Conservation (phyloP, 768 basidiomycete species). For the Collybiopsis confluens region DNA sequence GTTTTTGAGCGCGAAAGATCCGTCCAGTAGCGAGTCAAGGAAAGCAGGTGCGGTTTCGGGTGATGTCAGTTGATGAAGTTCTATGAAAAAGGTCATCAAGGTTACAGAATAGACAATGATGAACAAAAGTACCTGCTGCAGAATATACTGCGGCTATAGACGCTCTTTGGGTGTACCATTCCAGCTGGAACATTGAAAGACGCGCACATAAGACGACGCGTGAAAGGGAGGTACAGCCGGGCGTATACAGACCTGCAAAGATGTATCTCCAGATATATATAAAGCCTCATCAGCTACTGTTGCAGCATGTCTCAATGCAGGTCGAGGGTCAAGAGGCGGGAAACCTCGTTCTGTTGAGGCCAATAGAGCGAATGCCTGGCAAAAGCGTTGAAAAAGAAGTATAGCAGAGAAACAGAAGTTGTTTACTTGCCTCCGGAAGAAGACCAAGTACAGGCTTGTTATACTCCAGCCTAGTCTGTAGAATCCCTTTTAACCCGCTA, state of each 20-base stretch:
- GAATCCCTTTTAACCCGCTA: conserved; percentile 42
- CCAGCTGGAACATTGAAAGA: conserved; percentile 36
- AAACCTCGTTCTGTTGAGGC: conserved; percentile 46
- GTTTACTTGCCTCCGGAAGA: conserved; percentile 58
- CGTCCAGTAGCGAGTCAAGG: conserved; percentile 58
- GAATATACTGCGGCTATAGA: conserved; percentile 66
- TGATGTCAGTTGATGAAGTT: conserved; percentile 80
- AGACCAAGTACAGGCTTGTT: conserved; percentile 65
- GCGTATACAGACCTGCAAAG: conserved; percentile 59
- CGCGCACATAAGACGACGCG: background rate
- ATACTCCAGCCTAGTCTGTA: conserved; percentile 52
- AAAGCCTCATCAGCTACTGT: conserved; percentile 71
- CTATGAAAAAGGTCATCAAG: conserved; percentile 26
- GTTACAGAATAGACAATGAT: background rate
- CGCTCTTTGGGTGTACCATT: conserved; percentile 70
- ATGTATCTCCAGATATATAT: conserved; percentile 46
- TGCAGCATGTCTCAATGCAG: conserved; percentile 57
- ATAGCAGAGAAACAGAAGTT: background rate
- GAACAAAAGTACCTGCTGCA: conserved; percentile 48
- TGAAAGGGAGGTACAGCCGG: no score
- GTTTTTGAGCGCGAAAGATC: conserved; percentile 38
- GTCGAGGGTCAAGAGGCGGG: conserved; percentile 53
- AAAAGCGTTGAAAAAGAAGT: background rate
- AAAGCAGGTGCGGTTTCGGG: conserved; percentile 64
- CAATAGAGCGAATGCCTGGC: conserved; percentile 70